Base-by-base conservation (phyloP, 176 grass and related monocot species). In the Thalia dealbata region DNA sequence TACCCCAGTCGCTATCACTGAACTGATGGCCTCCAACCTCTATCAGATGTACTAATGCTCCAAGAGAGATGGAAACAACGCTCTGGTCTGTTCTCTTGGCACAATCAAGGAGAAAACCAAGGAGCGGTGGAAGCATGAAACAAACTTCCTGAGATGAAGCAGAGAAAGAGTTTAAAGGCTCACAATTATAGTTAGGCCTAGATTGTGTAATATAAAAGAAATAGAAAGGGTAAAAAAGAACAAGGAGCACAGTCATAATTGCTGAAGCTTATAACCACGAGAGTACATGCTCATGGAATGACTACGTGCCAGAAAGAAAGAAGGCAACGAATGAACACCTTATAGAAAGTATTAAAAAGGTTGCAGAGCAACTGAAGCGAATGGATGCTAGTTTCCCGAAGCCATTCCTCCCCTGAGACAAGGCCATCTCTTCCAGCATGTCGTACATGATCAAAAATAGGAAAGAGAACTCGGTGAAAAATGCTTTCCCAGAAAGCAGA, bases 21-120 rank as follows among this genome's bases (percentile, higher is more conserved):
- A 99, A 99, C 48, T 92, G 90, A 68, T 95, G 90, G 44, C 95
- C 95, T 10, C 95, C 95, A 78, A 99, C 95, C 74, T 99, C 95
- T 72, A 99, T 91, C 10, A 99, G 79, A 84, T 99, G 95, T 81
- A 91, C 95, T 76, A 99, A 88, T 64, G 95, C 90, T 54, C 95
- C 95, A 64, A 99, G 90, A 71, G 95, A 76, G 65, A 99, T 99
- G 52, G 90, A 99, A 82, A 99, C 88, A 1, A 99, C 95, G 52
- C 90, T 99, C 88, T 99, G 95, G 61, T 99, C 95, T 78, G 90
- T 84, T 87, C 95, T 99, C 87, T 95, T 99, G 78, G 95, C 95
- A 89, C 95, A 99, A 81, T 95, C 95, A 56, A 99, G 85, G n/a
- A 99, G 88, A 79, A 99, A 81, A 25, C 85, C 84, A 50, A 99